Evolutionary conservation across 306 rosid species (phyloP).

Genomic region (Corylus americana): DNA sequence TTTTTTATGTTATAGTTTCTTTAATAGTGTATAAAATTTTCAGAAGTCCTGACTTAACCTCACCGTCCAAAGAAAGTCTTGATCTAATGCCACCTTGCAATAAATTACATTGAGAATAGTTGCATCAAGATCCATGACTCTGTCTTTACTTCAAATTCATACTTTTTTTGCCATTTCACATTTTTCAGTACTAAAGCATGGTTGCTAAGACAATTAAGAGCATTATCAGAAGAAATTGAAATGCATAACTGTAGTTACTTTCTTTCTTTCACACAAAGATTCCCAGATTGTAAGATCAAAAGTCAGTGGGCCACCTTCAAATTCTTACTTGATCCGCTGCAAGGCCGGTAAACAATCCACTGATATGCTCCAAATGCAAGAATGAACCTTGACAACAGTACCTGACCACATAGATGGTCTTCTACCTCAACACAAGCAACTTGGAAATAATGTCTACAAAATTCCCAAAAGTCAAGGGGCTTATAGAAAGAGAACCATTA

Average conservation of each 20-base stretch:
- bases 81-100: constrained; percentile 1
- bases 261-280: background rate
- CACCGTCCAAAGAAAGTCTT: constrained; percentile 14
- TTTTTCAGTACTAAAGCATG: constrained; percentile 11
- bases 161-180: background rate
- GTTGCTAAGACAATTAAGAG: constrained; percentile 7
- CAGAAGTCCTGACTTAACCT: constrained; percentile 15
- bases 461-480: background rate
- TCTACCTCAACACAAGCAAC: background rate
- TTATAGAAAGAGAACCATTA: background rate
- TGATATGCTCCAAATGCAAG: background rate
- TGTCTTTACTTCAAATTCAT: constrained; percentile 2
- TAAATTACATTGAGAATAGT: background rate
- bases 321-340: background rate
- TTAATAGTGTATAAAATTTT: constrained; percentile 4
- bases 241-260: background rate
- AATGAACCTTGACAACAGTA: background rate
- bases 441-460: background rate
- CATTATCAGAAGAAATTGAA: background rate
- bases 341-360: background rate
- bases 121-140: background rate
- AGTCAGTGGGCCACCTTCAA: background rate
- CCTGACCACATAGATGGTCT: background rate
- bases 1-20: background rate
- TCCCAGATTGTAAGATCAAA: background rate